phyloP scores from a whole-genome alignment of 106 monocot genomes.

The Ottelia alismoides region DNA sequence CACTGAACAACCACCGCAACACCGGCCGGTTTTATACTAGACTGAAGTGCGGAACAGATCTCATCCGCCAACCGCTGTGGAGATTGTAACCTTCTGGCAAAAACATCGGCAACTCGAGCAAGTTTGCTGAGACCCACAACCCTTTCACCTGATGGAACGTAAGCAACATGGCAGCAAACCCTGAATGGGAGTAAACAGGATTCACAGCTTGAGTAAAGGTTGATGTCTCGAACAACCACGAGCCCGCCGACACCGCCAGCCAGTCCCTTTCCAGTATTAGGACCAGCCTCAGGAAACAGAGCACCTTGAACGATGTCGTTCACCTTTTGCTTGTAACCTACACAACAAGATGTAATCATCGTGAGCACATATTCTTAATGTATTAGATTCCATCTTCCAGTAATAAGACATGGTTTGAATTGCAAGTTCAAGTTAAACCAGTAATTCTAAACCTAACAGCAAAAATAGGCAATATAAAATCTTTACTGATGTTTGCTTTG shows the following conservation, averaged over 20 bases:
- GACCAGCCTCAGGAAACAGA: conserved; percentile 71
- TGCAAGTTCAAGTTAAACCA: no score
- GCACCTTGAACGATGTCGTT: conserved; percentile 72
- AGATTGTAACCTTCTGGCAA: conserved; percentile 76
- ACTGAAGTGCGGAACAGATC: conserved; percentile 54
- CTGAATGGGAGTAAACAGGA: conserved; percentile 89
- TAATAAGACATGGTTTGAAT: no score
- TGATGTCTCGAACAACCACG: conserved; percentile 79
- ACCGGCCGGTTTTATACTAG: conserved; percentile 57
- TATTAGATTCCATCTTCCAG: no score
- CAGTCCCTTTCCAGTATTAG: conserved; percentile 24
- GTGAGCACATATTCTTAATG: no score
- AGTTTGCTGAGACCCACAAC: conserved; percentile 94
- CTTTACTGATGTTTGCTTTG: no score
- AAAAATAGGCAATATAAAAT: no score
- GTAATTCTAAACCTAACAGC: no score
- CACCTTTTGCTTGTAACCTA: conserved; percentile 74
- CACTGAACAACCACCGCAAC: conserved; percentile 78
- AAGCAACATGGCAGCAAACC: conserved; percentile 72
- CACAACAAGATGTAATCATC: no score
- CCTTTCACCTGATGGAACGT: conserved; percentile 53
- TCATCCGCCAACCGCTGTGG: conserved; percentile 73
- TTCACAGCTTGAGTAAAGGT: conserved; percentile 83
- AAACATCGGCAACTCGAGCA: conserved; percentile 78
- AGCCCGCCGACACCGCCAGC: conserved; percentile 60